phyloP scores from a whole-genome alignment of 257 asterid species.

The Penstemon eatonii region DNA sequence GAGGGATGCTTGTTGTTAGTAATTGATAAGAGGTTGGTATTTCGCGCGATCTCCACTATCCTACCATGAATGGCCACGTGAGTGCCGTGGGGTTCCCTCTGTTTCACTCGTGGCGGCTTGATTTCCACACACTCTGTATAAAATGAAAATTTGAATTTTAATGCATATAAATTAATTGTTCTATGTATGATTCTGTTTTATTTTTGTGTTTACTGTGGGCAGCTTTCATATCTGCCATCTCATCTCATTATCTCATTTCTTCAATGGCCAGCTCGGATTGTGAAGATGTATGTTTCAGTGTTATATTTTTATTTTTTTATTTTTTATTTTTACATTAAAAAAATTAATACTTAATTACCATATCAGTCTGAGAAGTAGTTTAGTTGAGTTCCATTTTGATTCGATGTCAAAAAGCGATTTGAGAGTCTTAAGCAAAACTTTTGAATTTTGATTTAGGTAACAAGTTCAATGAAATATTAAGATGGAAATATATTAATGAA shows the following conservation, averaged over 20 bases:
- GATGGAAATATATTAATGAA: too few relatives aligned
- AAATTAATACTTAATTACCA: too few relatives aligned
- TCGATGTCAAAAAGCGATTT: too few relatives aligned
- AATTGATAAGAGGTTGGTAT: constrained; percentile 61
- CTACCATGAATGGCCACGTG: constrained; percentile 64
- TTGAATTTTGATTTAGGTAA: too few relatives aligned
- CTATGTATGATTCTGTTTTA: neutral
- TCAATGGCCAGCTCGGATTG: constrained; percentile 11
- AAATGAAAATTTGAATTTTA: neutral
- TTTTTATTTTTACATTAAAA: too few relatives aligned
- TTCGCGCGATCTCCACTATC: constrained; percentile 66
- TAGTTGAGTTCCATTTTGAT: too few relatives aligned
- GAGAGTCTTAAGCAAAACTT: too few relatives aligned
- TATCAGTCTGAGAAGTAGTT: too few relatives aligned
- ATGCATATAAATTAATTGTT: neutral
- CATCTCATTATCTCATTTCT: neutral
- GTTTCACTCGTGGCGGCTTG: constrained; percentile 46
- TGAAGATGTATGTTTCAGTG: too few relatives aligned
- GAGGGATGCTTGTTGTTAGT: constrained; percentile 31
- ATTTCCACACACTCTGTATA: constrained; percentile 37
- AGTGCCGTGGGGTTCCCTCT: constrained; percentile 24
- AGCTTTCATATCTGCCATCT: constrained; percentile 3
- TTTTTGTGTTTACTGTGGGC: neutral
- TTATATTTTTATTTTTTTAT: too few relatives aligned
- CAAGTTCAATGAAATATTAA: too few relatives aligned